These are phyloP conservation scores for Panicum hallii DNA, from an alignment of 202 grass and related monocot genomes.

Conservation along the genomic window DNA sequence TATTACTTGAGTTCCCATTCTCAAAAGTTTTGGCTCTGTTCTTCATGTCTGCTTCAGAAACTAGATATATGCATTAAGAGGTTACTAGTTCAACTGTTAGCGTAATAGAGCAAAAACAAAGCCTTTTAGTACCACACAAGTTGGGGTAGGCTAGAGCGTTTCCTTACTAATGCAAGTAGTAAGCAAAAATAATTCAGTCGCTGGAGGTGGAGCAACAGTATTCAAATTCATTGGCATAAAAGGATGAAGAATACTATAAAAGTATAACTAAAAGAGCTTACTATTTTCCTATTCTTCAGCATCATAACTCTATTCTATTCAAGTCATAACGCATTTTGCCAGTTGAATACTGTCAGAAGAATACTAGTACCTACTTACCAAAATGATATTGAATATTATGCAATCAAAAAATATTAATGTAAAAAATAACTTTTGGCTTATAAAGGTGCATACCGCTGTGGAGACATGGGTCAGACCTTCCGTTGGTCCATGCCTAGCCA, in stretches of 20 bases:
- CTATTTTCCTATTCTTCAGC: neutral
- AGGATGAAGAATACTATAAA: neutral
- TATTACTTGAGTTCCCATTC: constrained; percentile 27
- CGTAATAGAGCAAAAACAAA: neutral
- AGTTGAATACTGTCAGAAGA: neutral
- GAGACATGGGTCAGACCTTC: constrained; percentile 97
- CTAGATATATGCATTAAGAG: constrained; percentile 9
- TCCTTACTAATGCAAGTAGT: neutral
- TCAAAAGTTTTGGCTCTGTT: neutral
- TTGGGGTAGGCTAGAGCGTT: neutral
- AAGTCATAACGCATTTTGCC: neutral
- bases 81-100: neutral
- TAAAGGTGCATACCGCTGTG: constrained; percentile 71
- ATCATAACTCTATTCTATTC: neutral
- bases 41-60: constrained; percentile 34
- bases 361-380: neutral
- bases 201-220: constrained; percentile 20
- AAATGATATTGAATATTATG: constrained; percentile 21
- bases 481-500: constrained; percentile 93
- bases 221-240: constrained; percentile 13
- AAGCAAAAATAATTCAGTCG: neutral
- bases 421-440: neutral
- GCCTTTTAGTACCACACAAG: neutral
- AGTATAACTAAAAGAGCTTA: constrained; percentile 21
- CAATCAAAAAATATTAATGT: neutral